A percentile compares a stretch with the other conserved stretches of the same genome.
These are phyloP conservation scores for Haematococcus lacustris DNA, from an alignment of 139 green algal species.

Conservation along the genomic window DNA sequence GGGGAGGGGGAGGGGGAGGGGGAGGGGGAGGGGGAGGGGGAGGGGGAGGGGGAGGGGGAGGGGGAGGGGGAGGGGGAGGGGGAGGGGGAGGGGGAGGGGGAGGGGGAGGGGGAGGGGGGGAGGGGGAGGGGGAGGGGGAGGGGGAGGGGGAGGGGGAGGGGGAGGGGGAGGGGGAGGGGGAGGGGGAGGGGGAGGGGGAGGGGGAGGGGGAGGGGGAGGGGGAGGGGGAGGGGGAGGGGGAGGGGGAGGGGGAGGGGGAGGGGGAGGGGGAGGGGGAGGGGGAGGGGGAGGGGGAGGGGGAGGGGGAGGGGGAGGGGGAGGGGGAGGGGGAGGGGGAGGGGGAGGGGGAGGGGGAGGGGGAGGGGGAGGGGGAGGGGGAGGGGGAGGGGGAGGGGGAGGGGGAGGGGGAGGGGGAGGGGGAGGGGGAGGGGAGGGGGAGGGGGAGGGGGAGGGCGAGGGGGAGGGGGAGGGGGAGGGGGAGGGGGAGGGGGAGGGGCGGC, in stretches of 20 bases:
- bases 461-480: too few relatives aligned
- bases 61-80: background rate
- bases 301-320: background rate
- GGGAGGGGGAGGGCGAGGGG: too few relatives aligned
- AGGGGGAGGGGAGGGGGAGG: too few relatives aligned
- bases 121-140: background rate
- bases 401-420: too few relatives aligned
- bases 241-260: background rate
- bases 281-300: background rate
- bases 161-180: background rate
- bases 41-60: background rate
- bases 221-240: background rate
- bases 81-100: background rate
- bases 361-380: background rate
- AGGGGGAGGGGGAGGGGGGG: background rate
- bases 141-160: background rate
- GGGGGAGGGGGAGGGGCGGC: background rate
- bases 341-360: too few relatives aligned
- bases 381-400: too few relatives aligned
- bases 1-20: background rate
- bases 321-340: background rate
- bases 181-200: background rate
- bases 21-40: background rate
- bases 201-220: background rate
- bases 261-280: background rate